A percentile compares a stretch with the other conserved stretches of the same genome.
Conservation (phyloP, 2,329 filamentous ascomycete genomes). For the Sphaerostilbella broomeana region DNA sequence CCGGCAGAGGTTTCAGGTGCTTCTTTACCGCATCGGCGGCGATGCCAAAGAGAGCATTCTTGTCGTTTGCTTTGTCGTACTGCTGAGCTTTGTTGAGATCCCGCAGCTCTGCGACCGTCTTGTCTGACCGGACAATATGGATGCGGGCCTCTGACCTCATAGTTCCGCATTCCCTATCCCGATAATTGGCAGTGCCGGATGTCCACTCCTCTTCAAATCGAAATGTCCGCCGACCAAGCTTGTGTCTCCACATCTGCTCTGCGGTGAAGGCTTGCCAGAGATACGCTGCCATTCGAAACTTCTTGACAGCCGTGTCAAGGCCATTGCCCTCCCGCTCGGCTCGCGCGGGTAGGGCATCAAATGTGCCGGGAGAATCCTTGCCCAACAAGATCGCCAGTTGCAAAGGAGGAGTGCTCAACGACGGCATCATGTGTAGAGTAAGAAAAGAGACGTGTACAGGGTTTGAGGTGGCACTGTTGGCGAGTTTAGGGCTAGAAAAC, state of each 20-base stretch:
- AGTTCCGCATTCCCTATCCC: slow-evolving; percentile 61
- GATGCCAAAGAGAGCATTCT: slow-evolving; percentile 68
- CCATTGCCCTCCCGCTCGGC: slow-evolving; percentile 74
- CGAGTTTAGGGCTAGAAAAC: slow-evolving; percentile 76
- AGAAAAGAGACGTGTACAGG: slow-evolving; percentile 73
- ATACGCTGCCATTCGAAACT: slow-evolving; percentile 92
- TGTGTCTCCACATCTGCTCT: slow-evolving; percentile 91
- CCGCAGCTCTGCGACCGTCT: slow-evolving; percentile 77
- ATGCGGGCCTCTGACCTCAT: slow-evolving; percentile 90
- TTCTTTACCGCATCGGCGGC: slow-evolving; percentile 70
- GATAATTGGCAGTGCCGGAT: slow-evolving; percentile 68
- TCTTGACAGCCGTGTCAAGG: slow-evolving; percentile 72
- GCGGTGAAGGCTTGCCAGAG: slow-evolving; percentile 96
- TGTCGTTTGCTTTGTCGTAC: slow-evolving; percentile 59
- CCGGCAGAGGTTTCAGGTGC: slow-evolving; percentile 66
- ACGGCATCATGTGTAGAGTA: slow-evolving; percentile 78
- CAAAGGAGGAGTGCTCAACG: slow-evolving; percentile 71
- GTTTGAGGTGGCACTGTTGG: slow-evolving; percentile 58
- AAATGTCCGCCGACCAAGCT: slow-evolving; percentile 78
- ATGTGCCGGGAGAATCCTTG: slow-evolving; percentile 80
- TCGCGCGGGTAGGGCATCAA: slow-evolving; percentile 72
- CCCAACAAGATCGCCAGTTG: slow-evolving; percentile 84
- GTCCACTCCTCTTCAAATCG: slow-evolving; percentile 95
- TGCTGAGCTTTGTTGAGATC: slow-evolving; percentile 75
- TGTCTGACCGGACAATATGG: slow-evolving; percentile 74